Base-by-base conservation (phyloP, 2,329 filamentous ascomycete species). In the Exophiala spinifera region DNA sequence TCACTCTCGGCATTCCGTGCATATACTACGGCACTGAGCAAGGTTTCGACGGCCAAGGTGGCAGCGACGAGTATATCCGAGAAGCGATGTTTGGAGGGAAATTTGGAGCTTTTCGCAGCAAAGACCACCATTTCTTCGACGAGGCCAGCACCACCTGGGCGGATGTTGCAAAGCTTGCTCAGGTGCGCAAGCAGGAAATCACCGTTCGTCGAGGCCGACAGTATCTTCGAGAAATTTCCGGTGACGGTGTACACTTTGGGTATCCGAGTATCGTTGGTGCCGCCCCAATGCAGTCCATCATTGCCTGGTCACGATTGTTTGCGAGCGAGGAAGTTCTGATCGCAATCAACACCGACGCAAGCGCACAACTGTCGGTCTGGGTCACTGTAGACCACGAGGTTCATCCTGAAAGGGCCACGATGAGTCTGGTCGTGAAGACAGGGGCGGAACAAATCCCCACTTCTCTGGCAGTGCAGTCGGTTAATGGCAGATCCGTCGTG, bases 11-110 rank as follows among this genome's bases (percentile, higher is more conserved):
- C 15, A 50, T 53, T 17, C 50, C 55, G 4, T 57, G 55, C 28
- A 50, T 57, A 15, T 57, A 57, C 21, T 57, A 57, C 46, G 50
- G 55, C 2, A 53, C 55, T 10, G 55, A 57, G 17, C 50, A 54
- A 25, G 45, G 36, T 17, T 53, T 57, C 25, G 49, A 53, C 25
- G 50, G 50, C 15, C 40, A 40, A n/a, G 55, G 55, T 23, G 43
- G 25, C 31, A 25, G 21, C 14, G 55, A 57, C 36, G 28, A 28
- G 36, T 54, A 57, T 33, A 51, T 51, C 21, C 50, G 55, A 6
- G 51, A 57, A 48, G 43, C 55, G 25, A 57, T 57, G 55, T 54
- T 57, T 42, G 55, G 55, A 10, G 47, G 40, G 10, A 34, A 11
- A 14, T 57, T 57, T 42, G 55, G 49, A 19, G 55, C 55, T 7